A percentile compares a stretch with the other conserved stretches of the same genome.
These are phyloP conservation scores for Onygena corvina DNA, from an alignment of 2,329 filamentous ascomycete genomes.

Conservation along the genomic window DNA sequence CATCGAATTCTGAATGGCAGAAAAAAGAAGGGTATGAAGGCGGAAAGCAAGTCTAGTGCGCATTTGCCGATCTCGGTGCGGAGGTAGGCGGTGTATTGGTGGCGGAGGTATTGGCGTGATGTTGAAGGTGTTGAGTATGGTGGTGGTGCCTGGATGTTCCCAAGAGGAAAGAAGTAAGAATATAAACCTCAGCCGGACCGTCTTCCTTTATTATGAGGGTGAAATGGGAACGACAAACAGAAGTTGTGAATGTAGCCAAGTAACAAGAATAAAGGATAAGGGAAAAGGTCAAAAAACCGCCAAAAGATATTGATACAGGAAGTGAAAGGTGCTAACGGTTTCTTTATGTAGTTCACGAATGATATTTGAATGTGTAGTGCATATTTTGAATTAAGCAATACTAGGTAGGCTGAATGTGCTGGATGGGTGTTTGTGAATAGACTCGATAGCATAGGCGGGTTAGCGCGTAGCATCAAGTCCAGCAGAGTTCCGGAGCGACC, in stretches of 20 bases:
- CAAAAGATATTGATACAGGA: constrained; percentile 3
- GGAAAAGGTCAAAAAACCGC: not conserved
- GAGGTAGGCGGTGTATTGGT: constrained; percentile 2
- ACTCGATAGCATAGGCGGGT: constrained; percentile 4
- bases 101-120: not conserved
- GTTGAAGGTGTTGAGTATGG: not conserved
- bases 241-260: not conserved
- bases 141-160: constrained; percentile 5
- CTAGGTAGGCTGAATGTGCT: not conserved
- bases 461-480: constrained; percentile 22
- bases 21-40: constrained; percentile 2
- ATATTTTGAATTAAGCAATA: constrained; percentile 1
- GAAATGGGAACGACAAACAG: not conserved
- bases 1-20: constrained; percentile 2
- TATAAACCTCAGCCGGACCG: constrained; percentile 6
- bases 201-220: not conserved
- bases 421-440: not conserved
- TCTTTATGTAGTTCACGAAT: not conserved
- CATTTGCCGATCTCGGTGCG: constrained; percentile 3
- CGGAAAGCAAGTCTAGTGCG: constrained; percentile 4
- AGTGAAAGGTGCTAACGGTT: not conserved
- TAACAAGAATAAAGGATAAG: not conserved
- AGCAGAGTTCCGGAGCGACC: constrained; percentile 26
- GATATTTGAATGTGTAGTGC: not conserved
- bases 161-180: constrained; percentile 8